Percentiles rank a stretch among this genome's conserved stretches.
These are phyloP conservation scores for Pisolithus tinctorius DNA, from an alignment of 768 basidiomycete species.

Conservation along the genomic window DNA sequence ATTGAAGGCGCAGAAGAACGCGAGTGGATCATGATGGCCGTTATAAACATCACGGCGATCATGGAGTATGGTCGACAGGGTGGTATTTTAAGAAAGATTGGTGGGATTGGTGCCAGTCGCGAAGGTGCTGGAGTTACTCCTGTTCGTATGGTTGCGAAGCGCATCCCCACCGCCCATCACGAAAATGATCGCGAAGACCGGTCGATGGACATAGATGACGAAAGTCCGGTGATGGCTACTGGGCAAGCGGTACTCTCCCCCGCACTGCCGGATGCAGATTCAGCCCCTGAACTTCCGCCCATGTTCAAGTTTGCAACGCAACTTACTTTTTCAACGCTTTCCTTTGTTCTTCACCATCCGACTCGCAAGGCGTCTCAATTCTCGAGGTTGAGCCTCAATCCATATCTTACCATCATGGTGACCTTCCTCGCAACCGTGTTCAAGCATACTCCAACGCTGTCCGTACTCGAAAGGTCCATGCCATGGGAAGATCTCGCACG, in stretches of 20 bases:
- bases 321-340: slow-evolving; percentile 73
- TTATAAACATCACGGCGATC: slow-evolving; percentile 73
- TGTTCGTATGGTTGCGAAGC: slow-evolving; percentile 48
- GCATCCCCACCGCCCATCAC: slow-evolving; percentile 25
- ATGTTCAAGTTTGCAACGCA: slow-evolving; percentile 71
- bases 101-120: slow-evolving; percentile 39
- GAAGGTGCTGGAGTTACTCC: slow-evolving; percentile 27
- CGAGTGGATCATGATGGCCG: slow-evolving; percentile 97
- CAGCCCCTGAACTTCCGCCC: slow-evolving; percentile 45
- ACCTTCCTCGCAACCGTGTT: slow-evolving; percentile 82
- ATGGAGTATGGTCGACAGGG: slow-evolving; percentile 82
- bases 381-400: slow-evolving; percentile 57
- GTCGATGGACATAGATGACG: slow-evolving; percentile 63
- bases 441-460: slow-evolving; percentile 55
- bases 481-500: slow-evolving; percentile 76
- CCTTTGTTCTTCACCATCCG: slow-evolving; percentile 59
- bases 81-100: slow-evolving; percentile 60
- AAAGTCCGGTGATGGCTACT: slow-evolving; percentile 20
- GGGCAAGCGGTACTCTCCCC: slow-evolving; percentile 16
- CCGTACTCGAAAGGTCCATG: slow-evolving; percentile 64
- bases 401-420: slow-evolving; percentile 79
- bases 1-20: slow-evolving; percentile 77
- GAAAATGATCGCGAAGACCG: slow-evolving; percentile 39
- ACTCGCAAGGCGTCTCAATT: slow-evolving; percentile 54
- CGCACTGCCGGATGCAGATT: slow-evolving; percentile 26